Base-by-base conservation (phyloP, 179 eudicot genomes). In the Vitellaria paradoxa region DNA sequence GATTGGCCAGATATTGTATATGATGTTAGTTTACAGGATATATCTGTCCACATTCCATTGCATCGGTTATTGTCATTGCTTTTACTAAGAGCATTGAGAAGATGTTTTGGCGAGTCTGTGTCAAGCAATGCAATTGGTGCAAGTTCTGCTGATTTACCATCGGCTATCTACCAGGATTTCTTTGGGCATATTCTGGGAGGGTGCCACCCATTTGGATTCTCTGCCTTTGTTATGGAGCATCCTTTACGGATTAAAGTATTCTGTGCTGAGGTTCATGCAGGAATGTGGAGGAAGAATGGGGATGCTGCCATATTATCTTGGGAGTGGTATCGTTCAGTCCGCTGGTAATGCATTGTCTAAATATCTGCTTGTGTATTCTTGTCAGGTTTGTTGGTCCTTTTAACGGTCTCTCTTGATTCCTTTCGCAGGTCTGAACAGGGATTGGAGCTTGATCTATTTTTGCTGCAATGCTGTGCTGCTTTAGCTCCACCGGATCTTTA, bases 201-300 rank as follows among this genome's bases (percentile, higher is more conserved):
- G 30, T 87, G 93, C 82, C 98, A 96, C 72, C 97, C 97, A 13
- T 74, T 74, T 76, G 98, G 98, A 53, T 96, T 96, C 88, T 94
- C 99, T 75, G 89, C 94, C 23, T 89, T 80, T 80, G 77, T 92
- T 75, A 94, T 96, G 99, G 99, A 96, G 83, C 97, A 96, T 89
- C 97, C 98, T 78, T 84, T 96, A 68, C 96, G 90, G 73, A 89
- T 86, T 82, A 91, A 91, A 79, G 99, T 94, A 49, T 94, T 96
- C 81, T 96, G 99, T 77, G 91, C 98, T 69, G 89, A 96, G 87
- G 96, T 96, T 72, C 94, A 87, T 79, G 98, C 99, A 85, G 98
- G 97, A 49, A 92, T 96, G 98, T 96, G 99, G 99, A 89, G 90
- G 78, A 91, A 88, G 81, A 96, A 96, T 87, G 99, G 98, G 47